Conservation (phyloP, 169 alveolate genomes). For the Cryptosporidium xiaoi region DNA sequence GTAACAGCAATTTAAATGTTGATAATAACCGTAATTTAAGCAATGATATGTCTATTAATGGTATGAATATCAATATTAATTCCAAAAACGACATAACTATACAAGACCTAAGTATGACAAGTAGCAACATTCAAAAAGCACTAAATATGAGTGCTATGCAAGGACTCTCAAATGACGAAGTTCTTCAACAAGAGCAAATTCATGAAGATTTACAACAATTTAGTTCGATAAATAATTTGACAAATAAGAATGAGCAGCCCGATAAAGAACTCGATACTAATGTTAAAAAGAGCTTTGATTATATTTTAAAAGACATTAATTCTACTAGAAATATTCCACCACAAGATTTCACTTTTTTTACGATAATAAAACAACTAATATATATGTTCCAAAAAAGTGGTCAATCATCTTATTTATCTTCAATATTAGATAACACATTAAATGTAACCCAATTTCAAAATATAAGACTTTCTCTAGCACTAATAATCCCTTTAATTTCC, state of each 20-base stretch:
- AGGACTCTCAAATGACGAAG: constrained; percentile 34
- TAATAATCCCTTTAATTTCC: constrained; percentile 53
- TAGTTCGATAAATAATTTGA: neutral
- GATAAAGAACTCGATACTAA: constrained; percentile 12
- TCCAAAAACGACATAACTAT: constrained; percentile 5
- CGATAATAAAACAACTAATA: constrained; percentile 33
- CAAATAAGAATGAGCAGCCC: neutral
- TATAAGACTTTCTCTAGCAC: constrained; percentile 64
- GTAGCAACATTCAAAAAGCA: constrained; percentile 31
- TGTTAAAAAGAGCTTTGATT: constrained; percentile 28
- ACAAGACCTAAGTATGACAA: constrained; percentile 1
- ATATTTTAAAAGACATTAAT: constrained; percentile 44
- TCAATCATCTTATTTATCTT: constrained; percentile 60
- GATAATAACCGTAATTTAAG: neutral
- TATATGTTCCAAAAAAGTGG: constrained; percentile 72
- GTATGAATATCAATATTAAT: neutral
- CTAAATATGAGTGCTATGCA: constrained; percentile 29
- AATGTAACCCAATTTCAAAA: constrained; percentile 67
- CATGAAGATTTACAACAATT: neutral
- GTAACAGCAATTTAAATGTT: neutral
- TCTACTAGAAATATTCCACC: constrained; percentile 52
- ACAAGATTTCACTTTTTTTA: constrained; percentile 25
- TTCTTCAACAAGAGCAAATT: neutral
- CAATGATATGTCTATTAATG: neutral
- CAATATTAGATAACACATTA: constrained; percentile 48